These are phyloP conservation scores for Erodium trifolium DNA, from an alignment of 441 rosid genomes.

Conservation along the genomic window DNA sequence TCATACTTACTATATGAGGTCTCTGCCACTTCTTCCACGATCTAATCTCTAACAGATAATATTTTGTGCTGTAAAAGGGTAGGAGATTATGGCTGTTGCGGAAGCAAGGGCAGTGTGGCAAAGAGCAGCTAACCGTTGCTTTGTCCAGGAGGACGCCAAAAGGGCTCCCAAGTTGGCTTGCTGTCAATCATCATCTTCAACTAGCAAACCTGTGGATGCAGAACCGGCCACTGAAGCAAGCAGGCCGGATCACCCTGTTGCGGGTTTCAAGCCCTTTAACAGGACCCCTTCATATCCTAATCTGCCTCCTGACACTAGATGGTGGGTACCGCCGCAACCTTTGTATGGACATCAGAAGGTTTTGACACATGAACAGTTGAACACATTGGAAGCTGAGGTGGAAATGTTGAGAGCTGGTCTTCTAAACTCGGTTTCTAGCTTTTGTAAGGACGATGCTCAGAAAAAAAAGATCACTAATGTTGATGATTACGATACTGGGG, in stretches of 20 bases:
- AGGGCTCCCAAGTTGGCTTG: slow-evolving; percentile 92
- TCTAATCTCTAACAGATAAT: neutral
- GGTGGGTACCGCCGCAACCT: slow-evolving; percentile 40
- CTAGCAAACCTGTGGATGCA: slow-evolving; percentile 44
- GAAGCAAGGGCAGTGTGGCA: slow-evolving; percentile 97
- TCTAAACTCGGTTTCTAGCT: slow-evolving; percentile 1
- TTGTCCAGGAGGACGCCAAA: slow-evolving; percentile 98
- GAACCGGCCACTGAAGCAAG: slow-evolving; percentile 41
- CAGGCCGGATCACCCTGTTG: slow-evolving; percentile 33
- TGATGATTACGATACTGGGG: too few species aligned
- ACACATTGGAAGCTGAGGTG: slow-evolving; percentile 41
- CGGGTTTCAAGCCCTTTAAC: slow-evolving; percentile 50
- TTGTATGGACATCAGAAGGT: slow-evolving; percentile 31
- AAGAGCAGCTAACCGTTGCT: slow-evolving; percentile 83
- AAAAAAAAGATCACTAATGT: too few species aligned
- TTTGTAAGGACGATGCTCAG: too few species aligned
- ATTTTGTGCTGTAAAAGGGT: slow-evolving; percentile 24
- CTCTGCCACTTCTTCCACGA: neutral
- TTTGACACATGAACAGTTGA: slow-evolving; percentile 39
- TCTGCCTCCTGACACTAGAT: slow-evolving; percentile 49
- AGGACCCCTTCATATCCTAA: slow-evolving; percentile 37
- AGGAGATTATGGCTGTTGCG: slow-evolving; percentile 66
- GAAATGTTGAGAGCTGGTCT: slow-evolving; percentile 30
- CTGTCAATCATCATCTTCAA: slow-evolving; percentile 57
- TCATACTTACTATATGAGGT: neutral